Base-by-base conservation (phyloP, 2,329 filamentous ascomycete genomes). In the Apiospora koreana region DNA sequence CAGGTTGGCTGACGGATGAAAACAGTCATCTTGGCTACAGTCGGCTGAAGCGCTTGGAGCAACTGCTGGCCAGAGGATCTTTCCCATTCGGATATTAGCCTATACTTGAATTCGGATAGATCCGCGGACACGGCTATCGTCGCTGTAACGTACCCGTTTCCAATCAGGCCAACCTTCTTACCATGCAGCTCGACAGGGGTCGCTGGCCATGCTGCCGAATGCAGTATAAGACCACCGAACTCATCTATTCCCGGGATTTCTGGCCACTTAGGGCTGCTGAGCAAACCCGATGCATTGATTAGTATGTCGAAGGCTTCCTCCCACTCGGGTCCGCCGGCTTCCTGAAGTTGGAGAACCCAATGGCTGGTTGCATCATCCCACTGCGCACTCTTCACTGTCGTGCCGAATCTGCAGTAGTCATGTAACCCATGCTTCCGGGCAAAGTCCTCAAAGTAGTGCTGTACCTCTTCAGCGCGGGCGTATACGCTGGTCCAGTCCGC, bases 401-500 rank as follows among this genome's bases (percentile, higher is more conserved):
- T 45, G 21, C 7, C 7, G 16, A 45, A 45, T 21, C 6, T 45
- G 43, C 43, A 45, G 16, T 45, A 45, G 2, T n/a, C 43, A 21
- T n/a, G 43, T 1, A 45, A 7, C 3, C 43, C 43, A 6, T 45
- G 81, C 70, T 83, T 85, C 23, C 72, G 73, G 3, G 80, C 80
- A 70, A 84, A 83, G 28, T 76, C 77, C 48, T 82, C 78, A 71
- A 84, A 83, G 70, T 84, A 86, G 1, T 76, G 71, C 41, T 78
- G 80, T 38, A 86, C 85, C 73, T 86, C 83, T 48, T 76, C 76
- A 1, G 81, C 80, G 68, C 79, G 76, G 1, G 83, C 78, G 71
- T 86, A 86, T 0, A 83, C 79, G 3, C 79, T 79, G 0, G 81
- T 80, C 80, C 81, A 84, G 65, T 82, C 79, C 25, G 77, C 74